A percentile compares a stretch with the other conserved stretches of the same genome.
Evolutionary conservation across 2,329 filamentous ascomycete genomes (phyloP).

Genomic region (Chaetomiaceae sp.): DNA sequence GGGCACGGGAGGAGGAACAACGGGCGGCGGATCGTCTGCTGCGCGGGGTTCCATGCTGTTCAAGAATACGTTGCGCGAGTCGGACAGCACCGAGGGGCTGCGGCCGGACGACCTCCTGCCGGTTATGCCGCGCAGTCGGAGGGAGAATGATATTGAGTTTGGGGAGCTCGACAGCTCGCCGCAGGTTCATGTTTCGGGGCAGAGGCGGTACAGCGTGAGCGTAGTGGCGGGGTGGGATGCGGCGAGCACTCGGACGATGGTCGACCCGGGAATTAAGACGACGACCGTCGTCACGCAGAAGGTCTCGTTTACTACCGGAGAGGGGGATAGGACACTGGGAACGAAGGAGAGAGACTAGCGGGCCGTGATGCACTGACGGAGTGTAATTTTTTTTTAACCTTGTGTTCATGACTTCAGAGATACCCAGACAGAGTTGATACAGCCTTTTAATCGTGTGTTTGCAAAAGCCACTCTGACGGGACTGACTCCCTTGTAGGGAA

Average conservation of each 20-base stretch:
- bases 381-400: no score
- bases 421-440: conserved; percentile 3
- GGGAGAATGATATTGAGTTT: conserved; percentile 14
- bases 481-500: no score
- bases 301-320: conserved; percentile 9
- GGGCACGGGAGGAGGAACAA: neutral
- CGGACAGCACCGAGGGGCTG: conserved; percentile 17
- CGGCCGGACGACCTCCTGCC: neutral
- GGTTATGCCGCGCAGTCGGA: neutral
- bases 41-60: neutral
- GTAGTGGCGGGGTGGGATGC: conserved; percentile 12
- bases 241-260: neutral
- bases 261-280: conserved; percentile 6
- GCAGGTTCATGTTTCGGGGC: neutral
- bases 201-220: conserved; percentile 16
- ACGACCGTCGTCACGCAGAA: conserved; percentile 15
- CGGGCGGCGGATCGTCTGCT: neutral
- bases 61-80: conserved; percentile 3
- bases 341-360: no score
- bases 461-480: neutral
- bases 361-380: no score
- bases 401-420: neutral
- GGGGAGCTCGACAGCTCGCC: conserved; percentile 4
- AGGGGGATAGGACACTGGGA: neutral
- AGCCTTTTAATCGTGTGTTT: neutral